Conservation (phyloP, 805 yeast species). For the Candida germanica region DNA sequence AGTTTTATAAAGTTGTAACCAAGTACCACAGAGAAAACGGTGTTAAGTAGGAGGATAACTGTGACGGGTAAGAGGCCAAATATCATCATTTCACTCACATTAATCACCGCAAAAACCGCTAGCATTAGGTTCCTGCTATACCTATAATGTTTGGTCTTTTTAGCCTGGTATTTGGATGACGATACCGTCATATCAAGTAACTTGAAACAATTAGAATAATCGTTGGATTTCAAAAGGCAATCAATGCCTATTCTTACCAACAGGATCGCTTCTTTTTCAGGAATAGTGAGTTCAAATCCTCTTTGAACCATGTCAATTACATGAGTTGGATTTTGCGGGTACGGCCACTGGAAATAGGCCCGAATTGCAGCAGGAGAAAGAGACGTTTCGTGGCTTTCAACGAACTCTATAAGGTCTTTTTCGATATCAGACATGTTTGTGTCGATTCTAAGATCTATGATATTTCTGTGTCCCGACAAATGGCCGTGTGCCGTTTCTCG, state of each 20-base stretch:
- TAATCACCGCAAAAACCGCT: conserved; percentile 1
- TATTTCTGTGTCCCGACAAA: no score
- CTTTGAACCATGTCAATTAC: conserved; percentile 3
- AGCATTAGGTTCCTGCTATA: no score
- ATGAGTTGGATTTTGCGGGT: conserved; percentile 4
- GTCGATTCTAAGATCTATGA: no score
- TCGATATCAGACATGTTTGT: no score
- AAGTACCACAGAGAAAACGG: not conserved
- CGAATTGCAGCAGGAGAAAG: no score
- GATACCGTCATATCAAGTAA: conserved; percentile 19
- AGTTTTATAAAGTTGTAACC: conserved; percentile 7
- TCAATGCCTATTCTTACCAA: conserved; percentile 15
- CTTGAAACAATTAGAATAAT: conserved; percentile 25
- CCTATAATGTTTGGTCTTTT: no score
- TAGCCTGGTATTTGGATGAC: not conserved
- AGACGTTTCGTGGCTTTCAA: no score
- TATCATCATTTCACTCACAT: not conserved
- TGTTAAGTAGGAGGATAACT: not conserved
- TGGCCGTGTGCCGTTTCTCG: no score
- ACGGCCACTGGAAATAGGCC: conserved; percentile 6
- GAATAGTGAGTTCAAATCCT: no score
- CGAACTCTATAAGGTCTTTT: no score
- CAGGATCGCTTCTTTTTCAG: conserved; percentile 7
- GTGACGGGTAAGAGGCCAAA: conserved; percentile 1
- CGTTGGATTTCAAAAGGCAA: conserved; percentile 21